Base-by-base conservation (phyloP, 345 rosid genomes). In the Acer campestre region DNA sequence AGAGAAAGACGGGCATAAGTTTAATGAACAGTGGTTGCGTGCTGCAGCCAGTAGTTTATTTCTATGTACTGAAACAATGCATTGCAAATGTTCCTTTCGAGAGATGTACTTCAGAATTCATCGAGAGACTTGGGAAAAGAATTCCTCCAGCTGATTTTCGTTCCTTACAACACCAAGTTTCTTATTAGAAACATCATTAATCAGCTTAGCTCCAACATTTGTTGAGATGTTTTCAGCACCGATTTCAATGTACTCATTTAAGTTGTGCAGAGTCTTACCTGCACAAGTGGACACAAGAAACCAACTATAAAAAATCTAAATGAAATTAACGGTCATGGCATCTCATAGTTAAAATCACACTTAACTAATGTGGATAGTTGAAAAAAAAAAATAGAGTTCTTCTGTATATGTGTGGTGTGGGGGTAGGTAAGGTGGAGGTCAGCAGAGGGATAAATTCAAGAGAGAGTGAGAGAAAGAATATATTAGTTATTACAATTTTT, bases 171-270 rank as follows among this genome's bases (percentile, higher is more conserved):
- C 76, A 18, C 98, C 98, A 27, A 84, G 83, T 81, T 87, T 89
- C 80, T 89, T 82, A 11, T 83, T 82, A 22, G 74, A 83, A 55
- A 85, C 86, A 3, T 77, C 70, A 77, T 69, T 78, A 35, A 85
- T 68, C 59, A 82, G 59, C 25, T 86, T 81, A 0, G 58, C 73
- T 25, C 77, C 88, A 61, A 81, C 65, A 71, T 61, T 77, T 35
- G 81, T 71, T 55, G 84, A 78, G 67, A 82, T 81, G 62, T 86
- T 81, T 0, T 76, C 79, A 55, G 84, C 83, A 25, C 76, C 78
- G 76, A 92, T 92, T 80, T 90, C 88, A 76, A 84, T 84, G 85
- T 95, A 93, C 70, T 90, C 97, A 42, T 89, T 90, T 80, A 92
- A 81, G 85, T 88, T 95, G 88, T 91, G 90, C 77, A 83, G 78